Conservation (phyloP, 805 yeast species). For the Barnettozyma californica region DNA sequence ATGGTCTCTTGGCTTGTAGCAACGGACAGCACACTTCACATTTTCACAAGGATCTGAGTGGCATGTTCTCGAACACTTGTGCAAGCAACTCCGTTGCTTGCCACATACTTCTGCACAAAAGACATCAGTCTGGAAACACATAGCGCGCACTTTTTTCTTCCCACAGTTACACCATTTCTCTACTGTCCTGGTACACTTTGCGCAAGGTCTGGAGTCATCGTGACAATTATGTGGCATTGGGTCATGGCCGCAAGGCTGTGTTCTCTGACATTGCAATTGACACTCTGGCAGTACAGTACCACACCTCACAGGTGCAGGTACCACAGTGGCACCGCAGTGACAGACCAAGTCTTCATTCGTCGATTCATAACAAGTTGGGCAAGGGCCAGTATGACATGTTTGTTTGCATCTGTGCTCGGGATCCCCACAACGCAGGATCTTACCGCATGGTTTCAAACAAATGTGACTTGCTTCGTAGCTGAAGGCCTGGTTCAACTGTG, state of each 20-base stretch:
- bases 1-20: slow-evolving; percentile 43
- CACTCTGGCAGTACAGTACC: slow-evolving; percentile 68
- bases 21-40: slow-evolving; percentile 46
- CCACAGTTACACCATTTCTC: slow-evolving; percentile 62
- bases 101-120: slow-evolving; percentile 69
- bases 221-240: slow-evolving; percentile 74
- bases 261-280: slow-evolving; percentile 55
- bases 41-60: slow-evolving; percentile 54
- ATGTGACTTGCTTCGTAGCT: slow-evolving; percentile 68
- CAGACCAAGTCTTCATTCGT: slow-evolving; percentile 75
- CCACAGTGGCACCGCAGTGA: slow-evolving; percentile 72
- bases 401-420: slow-evolving; percentile 55
- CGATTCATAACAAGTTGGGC: slow-evolving; percentile 76
- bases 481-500: slow-evolving; percentile 43
- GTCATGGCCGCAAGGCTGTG: slow-evolving; percentile 62
- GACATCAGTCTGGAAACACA: slow-evolving; percentile 62
- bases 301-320: slow-evolving; percentile 81
- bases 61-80: slow-evolving; percentile 49
- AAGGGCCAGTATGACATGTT: slow-evolving; percentile 75
- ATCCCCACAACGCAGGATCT: slow-evolving; percentile 55
- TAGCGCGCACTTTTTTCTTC: slow-evolving; percentile 46
- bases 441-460: slow-evolving; percentile 63
- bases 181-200: slow-evolving; percentile 65
- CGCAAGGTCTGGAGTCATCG: slow-evolving; percentile 57
- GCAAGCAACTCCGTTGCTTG: slow-evolving; percentile 41